phyloP scores from a whole-genome alignment of 306 rosid species.

The Oemleria cerasiformis region DNA sequence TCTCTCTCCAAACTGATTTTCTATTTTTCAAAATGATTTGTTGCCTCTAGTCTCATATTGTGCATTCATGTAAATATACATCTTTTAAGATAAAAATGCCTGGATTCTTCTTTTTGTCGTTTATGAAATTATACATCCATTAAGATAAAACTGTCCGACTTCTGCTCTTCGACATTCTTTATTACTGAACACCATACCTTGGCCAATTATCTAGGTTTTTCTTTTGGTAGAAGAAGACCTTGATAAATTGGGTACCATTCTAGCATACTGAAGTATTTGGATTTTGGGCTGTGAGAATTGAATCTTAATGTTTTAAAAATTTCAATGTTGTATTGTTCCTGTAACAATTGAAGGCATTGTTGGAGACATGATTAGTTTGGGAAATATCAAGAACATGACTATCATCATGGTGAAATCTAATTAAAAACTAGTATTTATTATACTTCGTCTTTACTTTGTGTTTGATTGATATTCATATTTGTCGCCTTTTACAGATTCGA shows the following conservation, averaged over 20 bases:
- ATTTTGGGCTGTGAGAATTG: no score
- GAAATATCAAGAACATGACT: background rate
- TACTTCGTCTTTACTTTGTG: constrained; percentile 4
- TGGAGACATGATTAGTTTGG: background rate
- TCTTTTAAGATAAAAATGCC: background rate
- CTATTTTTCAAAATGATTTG: background rate
- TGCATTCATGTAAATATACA: background rate
- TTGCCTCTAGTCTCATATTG: background rate
- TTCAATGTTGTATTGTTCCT: no score
- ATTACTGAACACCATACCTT: background rate
- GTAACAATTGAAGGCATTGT: background rate
- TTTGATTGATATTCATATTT: constrained; percentile 17
- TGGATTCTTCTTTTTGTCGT: background rate
- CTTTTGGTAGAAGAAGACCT: no score
- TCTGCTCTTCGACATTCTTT: constrained; percentile 1
- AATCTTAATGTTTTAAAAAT: no score
- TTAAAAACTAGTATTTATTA: background rate
- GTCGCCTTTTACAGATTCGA: constrained; percentile 64
- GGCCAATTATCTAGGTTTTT: background rate
- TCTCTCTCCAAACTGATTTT: constrained; percentile 12
- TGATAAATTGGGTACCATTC: no score
- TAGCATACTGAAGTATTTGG: no score
- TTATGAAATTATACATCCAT: background rate
- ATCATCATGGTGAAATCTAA: background rate
- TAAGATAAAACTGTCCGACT: background rate